Evolutionary conservation across 805 yeast genomes (phyloP), one percentile per base, ranked within the genome.

Genomic region (Candida xyloterini): DNA sequence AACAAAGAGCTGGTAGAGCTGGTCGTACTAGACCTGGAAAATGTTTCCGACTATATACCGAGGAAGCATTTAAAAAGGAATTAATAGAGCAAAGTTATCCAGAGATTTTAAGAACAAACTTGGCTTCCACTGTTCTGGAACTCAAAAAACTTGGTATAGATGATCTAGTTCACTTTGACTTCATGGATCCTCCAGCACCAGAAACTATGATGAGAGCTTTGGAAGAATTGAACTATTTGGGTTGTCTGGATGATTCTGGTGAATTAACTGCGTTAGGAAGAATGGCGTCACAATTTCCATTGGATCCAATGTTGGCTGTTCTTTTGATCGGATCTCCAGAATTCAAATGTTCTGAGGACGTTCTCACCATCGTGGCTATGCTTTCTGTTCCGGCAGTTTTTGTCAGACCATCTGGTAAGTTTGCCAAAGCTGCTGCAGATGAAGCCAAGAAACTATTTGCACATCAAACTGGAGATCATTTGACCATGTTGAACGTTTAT

Each of bases 181-280:
- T 93, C 60, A 91, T 91, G 95, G 99, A 91, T 59, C 98, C 99
- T 7, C 99, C 99, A 10, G 98, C 98, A 2, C 99, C 99, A 8
- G 99, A 91, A 65, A 93, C 99, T 6, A 93, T 91, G 99, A 93
- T 93, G 99, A 76, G 99, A 61, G 98, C 98, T 0, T 70, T 91
- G 47, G 99, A 91, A 63, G 99, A 91, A 63, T 73, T 91, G 56
- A 90, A 93, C 59, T 93, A 88, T 59, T 70, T 91, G 46, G 81
- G 84, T 15, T 93, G 97, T 67, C 73, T 91, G 38, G 86, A 87
- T 51, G 96, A 93, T 60, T 91, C 88, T 33, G 99, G 98, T 45
- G 82, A 84, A 39, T 67, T 91, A 51, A 93, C 98, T 0, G 76
- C 93, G 1, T 68, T 91, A 46, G 99, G 99, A 44, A 75, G 96